Evolutionary conservation across 306 rosid species (phyloP), one percentile per base, ranked within the genome.

Genomic region (Gastrolobium bilobum): DNA sequence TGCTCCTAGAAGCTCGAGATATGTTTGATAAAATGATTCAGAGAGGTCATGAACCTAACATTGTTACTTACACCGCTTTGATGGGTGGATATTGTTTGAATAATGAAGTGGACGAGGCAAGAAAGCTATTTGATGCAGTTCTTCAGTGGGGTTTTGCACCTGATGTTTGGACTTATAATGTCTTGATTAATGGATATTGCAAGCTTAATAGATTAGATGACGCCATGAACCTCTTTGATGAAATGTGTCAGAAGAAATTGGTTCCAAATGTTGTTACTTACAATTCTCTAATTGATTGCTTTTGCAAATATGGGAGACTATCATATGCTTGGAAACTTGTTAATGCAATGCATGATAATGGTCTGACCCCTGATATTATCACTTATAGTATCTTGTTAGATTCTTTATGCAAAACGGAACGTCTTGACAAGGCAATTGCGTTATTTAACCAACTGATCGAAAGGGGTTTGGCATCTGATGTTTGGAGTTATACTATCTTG

Each of bases 161-260:
- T 5, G 77, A 83, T 20, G 31, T 73, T 57, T 48, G 79, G 60
- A 42, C 42, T 43, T 79, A 68, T 34, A 83, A 15, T 30, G 8
- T 62, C 37, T 52, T 79, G 67, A 79, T 79, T 62, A 26, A 58
- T 47, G 83, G 77, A 44, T 73, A 83, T 73, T 78, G 86, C 56
- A 83, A 47, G 76, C 42, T 53, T 46, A 6, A 30, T 31, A 73
- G 79, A 38, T 35, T 67, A 47, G 69, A 60, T 9, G 76, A 67
- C 34, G 84, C 78, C 0, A 0, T 67, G 62, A 51, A 43, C 14
- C 73, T 83, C 26, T 67, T 66, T 37, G 0, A 39, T 20, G 61
- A 35, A 43, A 83, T 85, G 86, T 0, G 10, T 14, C 72, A 5
- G 2, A 40, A 64, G 42, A 50, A 59, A 7, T 43, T 68, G 67